Base-by-base conservation (phyloP, 768 basidiomycete genomes). In the Pulveroboletus sp. region DNA sequence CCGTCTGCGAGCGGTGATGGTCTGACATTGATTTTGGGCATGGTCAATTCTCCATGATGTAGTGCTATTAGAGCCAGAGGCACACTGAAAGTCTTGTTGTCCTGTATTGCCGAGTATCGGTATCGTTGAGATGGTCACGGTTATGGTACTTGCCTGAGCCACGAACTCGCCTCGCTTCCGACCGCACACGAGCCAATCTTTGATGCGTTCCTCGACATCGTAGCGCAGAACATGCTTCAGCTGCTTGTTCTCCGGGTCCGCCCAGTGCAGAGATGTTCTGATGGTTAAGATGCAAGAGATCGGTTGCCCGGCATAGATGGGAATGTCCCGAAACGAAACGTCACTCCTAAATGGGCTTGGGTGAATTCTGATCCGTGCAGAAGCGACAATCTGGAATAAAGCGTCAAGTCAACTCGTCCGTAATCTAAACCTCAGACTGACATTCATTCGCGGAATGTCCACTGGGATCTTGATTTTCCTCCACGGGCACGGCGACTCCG, bases 131-230 rank as follows among this genome's bases (percentile, higher is more conserved):
- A 34, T 20, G 5, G 12, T 17, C 25, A 24, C 16, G 23, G 38
- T 44, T 3, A 12, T 43, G 11, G 20, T 46, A 61, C 82, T 44
- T 59, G 90, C 94, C 69, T 72, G 75, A 3, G 87, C 89, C 16
- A 76, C 45, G 58, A 90, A 94, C 56, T 88, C 87, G 1, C 93
- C 94, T 44, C 87, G 81, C 69, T 94, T 95, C 35, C 78, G 77
- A 9, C 94, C 94, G 51, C 90, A 88, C 9, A 97, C 81, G 4
- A 97, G 74, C 94, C 94, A 97, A 55, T 90, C 87, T 41, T 81
- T 82, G 16, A 83, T 77, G 66, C 82, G 76, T 55, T 92, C 90
- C 49, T 89, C 83, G 14, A 97, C 75, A 54, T 94, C 90, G 61
- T 87, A 97, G 32, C 84, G 78, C 68, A 94, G 75, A 34, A 68